Percentiles rank a stretch among this genome's conserved stretches.
These are phyloP conservation scores for Hemisphaericaspora nanyangensis DNA, from an alignment of 805 yeast species.

Conservation along the genomic window DNA sequence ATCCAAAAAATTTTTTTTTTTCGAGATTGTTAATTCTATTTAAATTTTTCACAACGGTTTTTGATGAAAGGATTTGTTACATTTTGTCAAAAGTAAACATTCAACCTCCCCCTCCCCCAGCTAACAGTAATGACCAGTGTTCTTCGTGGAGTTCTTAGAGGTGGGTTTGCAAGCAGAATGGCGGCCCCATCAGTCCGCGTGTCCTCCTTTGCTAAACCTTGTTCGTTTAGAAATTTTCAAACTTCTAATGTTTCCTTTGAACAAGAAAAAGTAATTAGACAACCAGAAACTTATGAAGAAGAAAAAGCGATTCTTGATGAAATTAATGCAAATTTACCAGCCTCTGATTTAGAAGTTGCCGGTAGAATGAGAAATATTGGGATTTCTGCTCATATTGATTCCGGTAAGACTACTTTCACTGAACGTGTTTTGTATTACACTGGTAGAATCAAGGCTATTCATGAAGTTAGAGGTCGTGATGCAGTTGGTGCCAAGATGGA, in stretches of 20 bases:
- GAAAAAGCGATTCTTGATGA: slow-evolving; percentile 68
- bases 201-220: not conserved
- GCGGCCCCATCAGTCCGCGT: not conserved
- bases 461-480: slow-evolving; percentile 95
- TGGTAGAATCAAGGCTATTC: slow-evolving; percentile 94
- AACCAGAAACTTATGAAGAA: slow-evolving; percentile 58
- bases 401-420: slow-evolving; percentile 97
- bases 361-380: slow-evolving; percentile 85
- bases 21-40: not conserved
- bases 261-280: slow-evolving; percentile 5
- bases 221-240: slow-evolving; percentile 3
- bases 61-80: not conserved
- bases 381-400: slow-evolving; percentile 96
- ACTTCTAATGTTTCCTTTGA: slow-evolving; percentile 1
- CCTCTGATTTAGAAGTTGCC: slow-evolving; percentile 49
- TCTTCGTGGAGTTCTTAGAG: slow-evolving; percentile 8
- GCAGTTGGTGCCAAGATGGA: slow-evolving; percentile 99
- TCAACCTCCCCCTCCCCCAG: not conserved
- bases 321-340: slow-evolving; percentile 46
- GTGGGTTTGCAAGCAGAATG: not conserved
- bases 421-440: slow-evolving; percentile 96
- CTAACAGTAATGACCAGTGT: slow-evolving; percentile 8
- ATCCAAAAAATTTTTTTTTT: not conserved
- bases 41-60: not conserved
- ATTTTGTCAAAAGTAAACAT: not conserved